These are phyloP conservation scores for Vigna unguiculata DNA, from an alignment of 306 rosid genomes.

Conservation along the genomic window DNA sequence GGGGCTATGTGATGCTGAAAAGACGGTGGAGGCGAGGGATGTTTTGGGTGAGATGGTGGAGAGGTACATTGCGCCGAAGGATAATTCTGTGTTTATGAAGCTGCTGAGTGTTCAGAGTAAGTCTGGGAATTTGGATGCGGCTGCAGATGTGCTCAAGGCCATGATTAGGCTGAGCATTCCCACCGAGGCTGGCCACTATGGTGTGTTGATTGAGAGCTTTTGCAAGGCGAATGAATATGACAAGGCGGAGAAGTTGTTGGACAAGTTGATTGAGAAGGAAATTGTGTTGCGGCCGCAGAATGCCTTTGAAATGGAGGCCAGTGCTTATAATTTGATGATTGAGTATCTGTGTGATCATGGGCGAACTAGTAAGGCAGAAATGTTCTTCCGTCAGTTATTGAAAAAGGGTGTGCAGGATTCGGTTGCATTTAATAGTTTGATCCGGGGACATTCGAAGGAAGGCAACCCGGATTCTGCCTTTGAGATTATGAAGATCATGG, in stretches of 20 bases:
- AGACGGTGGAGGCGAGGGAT: constrained; percentile 58
- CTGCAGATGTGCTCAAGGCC: constrained; percentile 72
- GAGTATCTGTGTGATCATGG: constrained; percentile 76
- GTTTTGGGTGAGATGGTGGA: constrained; percentile 81
- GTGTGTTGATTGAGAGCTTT: constrained; percentile 78
- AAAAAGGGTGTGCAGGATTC: constrained; percentile 84
- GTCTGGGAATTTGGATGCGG: constrained; percentile 82
- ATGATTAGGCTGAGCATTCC: constrained; percentile 88
- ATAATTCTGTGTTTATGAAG: constrained; percentile 67
- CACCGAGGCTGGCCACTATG: constrained; percentile 89
- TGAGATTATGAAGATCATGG: constrained; percentile 89
- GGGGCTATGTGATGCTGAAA: constrained; percentile 78
- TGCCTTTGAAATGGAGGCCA: constrained; percentile 71
- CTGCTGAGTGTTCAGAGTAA: constrained; percentile 69
- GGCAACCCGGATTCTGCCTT: constrained; percentile 85
- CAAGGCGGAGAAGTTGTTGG: constrained; percentile 73
- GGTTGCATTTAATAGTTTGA: constrained; percentile 76
- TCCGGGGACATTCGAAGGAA: constrained; percentile 85
- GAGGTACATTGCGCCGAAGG: constrained; percentile 75
- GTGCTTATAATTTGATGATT: constrained; percentile 81
- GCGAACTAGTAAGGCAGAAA: constrained; percentile 77
- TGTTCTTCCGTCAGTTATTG: constrained; percentile 79
- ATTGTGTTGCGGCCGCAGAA: constrained; percentile 71
- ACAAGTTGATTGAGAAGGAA: constrained; percentile 84
- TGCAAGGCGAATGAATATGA: constrained; percentile 76